A percentile compares a stretch with the other conserved stretches of the same genome.
Conservation (phyloP, 2,329 filamentous ascomycete species). For the Ceratocystis colombiana region DNA sequence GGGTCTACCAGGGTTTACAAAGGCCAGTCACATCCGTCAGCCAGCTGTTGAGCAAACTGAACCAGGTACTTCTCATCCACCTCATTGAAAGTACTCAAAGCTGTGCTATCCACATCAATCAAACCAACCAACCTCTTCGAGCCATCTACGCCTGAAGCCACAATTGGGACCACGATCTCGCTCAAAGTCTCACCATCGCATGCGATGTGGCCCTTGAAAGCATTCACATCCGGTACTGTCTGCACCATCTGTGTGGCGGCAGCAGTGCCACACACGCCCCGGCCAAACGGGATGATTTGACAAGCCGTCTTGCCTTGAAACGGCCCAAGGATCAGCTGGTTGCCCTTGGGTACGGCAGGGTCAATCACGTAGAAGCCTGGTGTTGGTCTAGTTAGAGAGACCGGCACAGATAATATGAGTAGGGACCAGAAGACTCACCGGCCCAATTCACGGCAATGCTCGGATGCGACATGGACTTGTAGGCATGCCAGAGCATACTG, state of each 20-base stretch:
- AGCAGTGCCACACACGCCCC: slow-evolving; percentile 66
- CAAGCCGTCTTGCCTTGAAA: slow-evolving; percentile 75
- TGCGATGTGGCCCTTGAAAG: slow-evolving; percentile 71
- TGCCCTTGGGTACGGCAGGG: slow-evolving; percentile 29
- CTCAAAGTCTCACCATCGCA: slow-evolving; percentile 67
- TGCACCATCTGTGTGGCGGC: slow-evolving; percentile 53
- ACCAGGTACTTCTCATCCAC: slow-evolving; percentile 58
- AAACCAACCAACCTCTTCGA: slow-evolving; percentile 53
- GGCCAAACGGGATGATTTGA: slow-evolving; percentile 62
- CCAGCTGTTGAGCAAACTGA: slow-evolving; percentile 51
- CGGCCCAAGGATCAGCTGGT: slow-evolving; percentile 62
- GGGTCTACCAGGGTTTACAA: slow-evolving; percentile 15
- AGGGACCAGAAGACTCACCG: slow-evolving; percentile 36
- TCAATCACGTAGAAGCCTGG: slow-evolving; percentile 65
- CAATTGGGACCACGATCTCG: slow-evolving; percentile 71
- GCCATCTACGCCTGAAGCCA: slow-evolving; percentile 33
- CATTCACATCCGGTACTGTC: slow-evolving; percentile 58
- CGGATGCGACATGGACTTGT: slow-evolving; percentile 58
- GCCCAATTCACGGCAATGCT: slow-evolving; percentile 67
- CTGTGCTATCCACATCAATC: slow-evolving; percentile 70
- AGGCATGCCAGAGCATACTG: slow-evolving; percentile 69
- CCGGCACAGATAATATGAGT: neutral
- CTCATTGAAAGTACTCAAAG: slow-evolving; percentile 55
- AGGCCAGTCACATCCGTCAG: slow-evolving; percentile 54
- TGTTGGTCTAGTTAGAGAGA: too few species aligned